Evolutionary conservation across 805 yeast species (phyloP).

Genomic region (Lipomyces orientalis): DNA sequence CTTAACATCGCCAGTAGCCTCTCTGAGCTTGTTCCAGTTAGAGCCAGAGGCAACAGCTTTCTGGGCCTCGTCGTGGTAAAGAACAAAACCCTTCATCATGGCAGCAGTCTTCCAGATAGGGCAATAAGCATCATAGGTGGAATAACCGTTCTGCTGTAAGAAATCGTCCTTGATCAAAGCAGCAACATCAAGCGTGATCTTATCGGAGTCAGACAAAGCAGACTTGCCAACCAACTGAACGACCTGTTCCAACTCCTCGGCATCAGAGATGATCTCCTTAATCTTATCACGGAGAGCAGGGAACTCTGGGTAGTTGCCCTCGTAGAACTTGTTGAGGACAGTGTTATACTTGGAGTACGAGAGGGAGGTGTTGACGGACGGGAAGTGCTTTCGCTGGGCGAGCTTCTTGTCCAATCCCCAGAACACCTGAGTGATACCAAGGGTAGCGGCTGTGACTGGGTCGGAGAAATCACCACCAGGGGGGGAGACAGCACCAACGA

Average conservation of each 20-base stretch:
- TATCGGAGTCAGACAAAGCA: slow-evolving; percentile 94
- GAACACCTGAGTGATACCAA: slow-evolving; percentile 99
- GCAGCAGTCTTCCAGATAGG: slow-evolving; percentile 99
- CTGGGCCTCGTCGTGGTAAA: slow-evolving; percentile 96
- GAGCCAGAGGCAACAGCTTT: slow-evolving; percentile 94
- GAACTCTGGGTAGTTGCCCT: slow-evolving; percentile 85
- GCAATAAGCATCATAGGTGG: slow-evolving; percentile 97
- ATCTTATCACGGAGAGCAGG: slow-evolving; percentile 88
- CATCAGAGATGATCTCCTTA: slow-evolving; percentile 92
- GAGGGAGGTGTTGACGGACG: slow-evolving; percentile 93
- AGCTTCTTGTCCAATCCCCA: slow-evolving; percentile 99
- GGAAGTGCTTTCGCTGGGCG: slow-evolving; percentile 99
- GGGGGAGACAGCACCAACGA: slow-evolving; percentile 99
- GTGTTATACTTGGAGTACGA: slow-evolving; percentile 96
- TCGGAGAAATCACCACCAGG: slow-evolving; percentile 99
- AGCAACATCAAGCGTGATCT: slow-evolving; percentile 93
- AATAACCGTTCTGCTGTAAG: slow-evolving; percentile 99
- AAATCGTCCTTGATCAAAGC: slow-evolving; percentile 93
- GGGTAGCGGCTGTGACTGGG: slow-evolving; percentile 97
- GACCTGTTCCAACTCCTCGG: slow-evolving; percentile 98
- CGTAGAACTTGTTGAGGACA: slow-evolving; percentile 85
- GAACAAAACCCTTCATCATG: slow-evolving; percentile 94
- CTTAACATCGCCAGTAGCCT: slow-evolving; percentile 87
- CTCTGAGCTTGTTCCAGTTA: slow-evolving; percentile 89
- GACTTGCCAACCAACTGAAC: slow-evolving; percentile 99